Evolutionary conservation across 192 early-diverging fungal genomes (phyloP), one percentile per base, ranked within the genome.

Genomic region (Backusella parvicylindrica): DNA sequence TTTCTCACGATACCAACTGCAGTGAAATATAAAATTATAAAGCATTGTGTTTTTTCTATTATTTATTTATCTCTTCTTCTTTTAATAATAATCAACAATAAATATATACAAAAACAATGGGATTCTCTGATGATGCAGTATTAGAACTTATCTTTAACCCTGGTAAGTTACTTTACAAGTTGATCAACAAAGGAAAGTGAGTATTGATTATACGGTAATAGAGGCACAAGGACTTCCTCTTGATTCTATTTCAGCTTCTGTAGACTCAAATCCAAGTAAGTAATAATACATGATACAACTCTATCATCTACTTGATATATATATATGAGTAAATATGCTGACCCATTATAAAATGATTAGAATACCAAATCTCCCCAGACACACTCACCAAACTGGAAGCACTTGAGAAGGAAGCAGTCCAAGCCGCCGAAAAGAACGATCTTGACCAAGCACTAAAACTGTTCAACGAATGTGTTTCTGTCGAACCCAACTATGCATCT

Each of bases 401-500:
- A 16, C 18, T 84, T 23, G 85, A 86, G 72, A 76, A 72, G 7
- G 73, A 85, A 47, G 85, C 78, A 26, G 80, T 86, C 0, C 23
- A 70, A 28, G 47, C 80, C 9, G 85, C 84, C 18, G 85, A 86
- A 60, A 79, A 82, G 73, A 76, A 83, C 41, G 75, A 86, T 28
- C 35, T 36, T 13, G 65, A 71, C 5, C 82, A 78, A n/a, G 83
- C 85, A 5, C 73, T 86, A 11, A 72, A 67, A 37, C 75, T 81
- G 28, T 74, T 86, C 23, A 73, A 82, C 43, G 74, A 85, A 75
- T 80, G 71, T 32, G 83, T 86, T 68, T 23, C 36, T 0, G 70
- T 82, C 15, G 84, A 84, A 69, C 73, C 75, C 18, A 78, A 76
- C 74, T 86, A 86, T 75, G 81, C 84, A 23, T 86, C 85, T 16